These are phyloP conservation scores for Cutaneotrichosporon sp. DNA, from an alignment of 1,284 basidiomycete genomes.

Conservation along the genomic window DNA sequence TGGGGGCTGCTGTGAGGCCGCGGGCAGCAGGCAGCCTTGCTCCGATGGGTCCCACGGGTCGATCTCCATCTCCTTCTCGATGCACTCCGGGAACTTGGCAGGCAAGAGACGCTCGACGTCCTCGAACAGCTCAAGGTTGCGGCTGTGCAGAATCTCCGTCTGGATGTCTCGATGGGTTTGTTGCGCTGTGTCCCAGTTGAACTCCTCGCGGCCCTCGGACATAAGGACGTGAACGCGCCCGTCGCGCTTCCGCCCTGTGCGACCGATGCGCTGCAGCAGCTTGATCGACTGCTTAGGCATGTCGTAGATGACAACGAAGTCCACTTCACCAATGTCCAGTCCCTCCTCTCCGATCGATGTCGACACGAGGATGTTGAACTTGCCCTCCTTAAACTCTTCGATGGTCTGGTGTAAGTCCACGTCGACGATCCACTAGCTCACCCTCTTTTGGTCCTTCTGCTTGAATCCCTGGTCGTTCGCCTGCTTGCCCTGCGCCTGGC, in stretches of 20 bases:
- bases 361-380: conserved; percentile 89
- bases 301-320: conserved; percentile 95
- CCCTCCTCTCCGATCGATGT: conserved; percentile 99
- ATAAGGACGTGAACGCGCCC: conserved; percentile 92
- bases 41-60: conserved; percentile 51
- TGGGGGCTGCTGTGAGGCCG: conserved; percentile 16
- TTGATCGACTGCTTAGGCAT: conserved; percentile 95
- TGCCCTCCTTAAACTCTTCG: conserved; percentile 79
- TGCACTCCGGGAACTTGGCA: conserved; percentile 70
- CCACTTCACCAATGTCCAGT: conserved; percentile 99
- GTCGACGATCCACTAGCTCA: conserved; percentile 51
- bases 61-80: conserved; percentile 72
- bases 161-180: conserved; percentile 87
- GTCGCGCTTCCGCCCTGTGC: conserved; percentile 90
- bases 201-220: conserved; percentile 85
- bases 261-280: conserved; percentile 94
- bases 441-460: conserved; percentile 89
- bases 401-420: conserved; percentile 56
- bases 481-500: conserved; percentile 82
- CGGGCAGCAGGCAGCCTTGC: conserved; percentile 31
- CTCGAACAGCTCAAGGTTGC: conserved; percentile 84
- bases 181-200: conserved; percentile 88
- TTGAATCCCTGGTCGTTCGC: conserved; percentile 75
- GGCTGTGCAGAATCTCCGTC: conserved; percentile 79
- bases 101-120: conserved; percentile 89